Percentiles rank a stretch among this genome's conserved stretches.
These are phyloP conservation scores for Pneumocystis carinii DNA, from an alignment of 1,139 yeast genomes.

Conservation along the genomic window DNA sequence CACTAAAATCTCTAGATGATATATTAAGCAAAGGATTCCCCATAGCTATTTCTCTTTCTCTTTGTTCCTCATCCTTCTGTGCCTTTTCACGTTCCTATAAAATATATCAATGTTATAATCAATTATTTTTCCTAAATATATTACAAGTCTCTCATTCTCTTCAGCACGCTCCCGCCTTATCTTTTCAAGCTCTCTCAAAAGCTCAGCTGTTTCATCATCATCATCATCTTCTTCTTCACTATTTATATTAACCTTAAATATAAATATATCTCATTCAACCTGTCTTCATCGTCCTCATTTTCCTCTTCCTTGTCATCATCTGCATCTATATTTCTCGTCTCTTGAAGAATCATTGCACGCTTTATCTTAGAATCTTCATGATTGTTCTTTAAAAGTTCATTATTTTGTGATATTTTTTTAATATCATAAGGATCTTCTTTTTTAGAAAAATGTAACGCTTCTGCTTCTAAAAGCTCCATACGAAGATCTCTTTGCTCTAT, in stretches of 20 bases:
- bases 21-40: constrained; percentile 34
- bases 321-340: constrained; percentile 17
- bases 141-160: constrained; percentile 18
- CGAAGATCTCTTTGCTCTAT: constrained; percentile 7
- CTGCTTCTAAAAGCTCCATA: constrained; percentile 12
- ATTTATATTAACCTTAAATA: neutral
- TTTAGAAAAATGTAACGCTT: constrained; percentile 11
- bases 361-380: constrained; percentile 10
- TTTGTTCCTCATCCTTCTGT: constrained; percentile 24
- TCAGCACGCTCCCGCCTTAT: constrained; percentile 34
- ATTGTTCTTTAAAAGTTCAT: constrained; percentile 2
- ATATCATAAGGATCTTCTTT: constrained; percentile 9
- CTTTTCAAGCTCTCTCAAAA: constrained; percentile 40
- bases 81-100: constrained; percentile 22
- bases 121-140: neutral
- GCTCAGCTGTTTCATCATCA: constrained; percentile 27
- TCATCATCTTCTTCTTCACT: constrained; percentile 18
- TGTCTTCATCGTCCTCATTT: constrained; percentile 15
- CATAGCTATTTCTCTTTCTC: constrained; percentile 25
- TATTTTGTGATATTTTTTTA: constrained; percentile 9
- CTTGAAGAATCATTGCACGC: constrained; percentile 15
- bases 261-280: neutral
- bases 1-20: constrained; percentile 16
- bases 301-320: constrained; percentile 15
- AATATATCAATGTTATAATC: neutral